Evolutionary conservation across 169 alveolate genomes (phyloP).

Genomic region (Blepharisma undulans): DNA sequence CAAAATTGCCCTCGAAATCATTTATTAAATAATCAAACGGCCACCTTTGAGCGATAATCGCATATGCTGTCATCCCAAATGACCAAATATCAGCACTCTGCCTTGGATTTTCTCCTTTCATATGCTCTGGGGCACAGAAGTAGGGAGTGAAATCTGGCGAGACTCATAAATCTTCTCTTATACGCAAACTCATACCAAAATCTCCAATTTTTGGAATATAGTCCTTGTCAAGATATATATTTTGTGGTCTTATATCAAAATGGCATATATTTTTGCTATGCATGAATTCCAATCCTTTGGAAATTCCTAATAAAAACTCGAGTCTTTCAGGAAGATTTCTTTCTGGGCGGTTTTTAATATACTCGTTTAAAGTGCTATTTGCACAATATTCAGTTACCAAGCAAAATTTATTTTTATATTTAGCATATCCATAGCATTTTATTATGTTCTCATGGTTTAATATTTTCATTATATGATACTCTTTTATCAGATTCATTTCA

Average conservation of each 20-base stretch:
- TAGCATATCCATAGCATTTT: not conserved
- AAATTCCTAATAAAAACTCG: constrained; percentile 46
- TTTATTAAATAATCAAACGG: constrained; percentile 13
- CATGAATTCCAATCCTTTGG: constrained; percentile 59
- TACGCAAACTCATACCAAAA: constrained; percentile 45
- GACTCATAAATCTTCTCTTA: not conserved
- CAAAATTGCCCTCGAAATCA: not conserved
- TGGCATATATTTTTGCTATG: constrained; percentile 62
- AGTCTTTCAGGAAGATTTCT: not conserved
- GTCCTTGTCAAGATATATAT: constrained; percentile 57
- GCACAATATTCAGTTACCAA: not conserved
- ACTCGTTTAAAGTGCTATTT: not conserved
- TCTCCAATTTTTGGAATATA: constrained; percentile 60
- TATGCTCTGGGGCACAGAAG: constrained; percentile 35
- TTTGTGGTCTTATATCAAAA: constrained; percentile 66
- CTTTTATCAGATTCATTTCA: not conserved
- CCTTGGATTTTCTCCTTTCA: constrained; percentile 2
- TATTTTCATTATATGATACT: not conserved
- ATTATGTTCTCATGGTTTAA: not conserved
- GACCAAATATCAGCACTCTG: constrained; percentile 10
- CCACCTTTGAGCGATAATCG: not conserved
- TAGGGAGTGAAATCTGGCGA: constrained; percentile 21
- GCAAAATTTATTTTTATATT: not conserved
- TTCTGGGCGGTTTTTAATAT: not conserved
- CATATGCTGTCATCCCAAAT: constrained; percentile 34